Conservation (phyloP, 805 yeast species). For the Wickerhamiella occidentalis region DNA sequence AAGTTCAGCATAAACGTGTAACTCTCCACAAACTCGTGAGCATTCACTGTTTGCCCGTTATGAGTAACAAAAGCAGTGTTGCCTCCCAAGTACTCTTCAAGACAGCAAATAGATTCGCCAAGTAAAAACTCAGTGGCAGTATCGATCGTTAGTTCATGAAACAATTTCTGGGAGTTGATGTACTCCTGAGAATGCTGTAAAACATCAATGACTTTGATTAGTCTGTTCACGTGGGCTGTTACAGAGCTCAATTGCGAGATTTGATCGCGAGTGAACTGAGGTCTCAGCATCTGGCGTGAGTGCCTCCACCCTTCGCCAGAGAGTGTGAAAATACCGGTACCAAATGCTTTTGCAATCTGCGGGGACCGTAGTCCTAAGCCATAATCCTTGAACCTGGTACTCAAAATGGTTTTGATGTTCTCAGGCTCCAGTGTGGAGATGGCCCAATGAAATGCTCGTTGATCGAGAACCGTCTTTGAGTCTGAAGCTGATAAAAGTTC, state of each 20-base stretch:
- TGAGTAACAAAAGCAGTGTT: constrained; percentile 9
- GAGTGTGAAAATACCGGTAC: constrained; percentile 28
- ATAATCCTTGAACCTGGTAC: constrained; percentile 26
- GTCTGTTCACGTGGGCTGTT: constrained; percentile 15
- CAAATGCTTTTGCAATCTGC: constrained; percentile 21
- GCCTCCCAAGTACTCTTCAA: constrained; percentile 11
- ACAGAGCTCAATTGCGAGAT: constrained; percentile 13
- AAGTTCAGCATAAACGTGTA: constrained; percentile 20
- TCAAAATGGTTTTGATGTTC: constrained; percentile 26
- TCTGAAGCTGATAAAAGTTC: not conserved
- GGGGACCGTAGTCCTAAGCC: constrained; percentile 23
- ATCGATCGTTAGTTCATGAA: constrained; percentile 27
- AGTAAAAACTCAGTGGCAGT: constrained; percentile 29
- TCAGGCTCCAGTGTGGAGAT: constrained; percentile 25
- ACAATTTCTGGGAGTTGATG: constrained; percentile 24
- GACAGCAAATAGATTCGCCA: constrained; percentile 25
- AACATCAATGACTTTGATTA: constrained; percentile 14
- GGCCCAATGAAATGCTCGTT: constrained; percentile 29
- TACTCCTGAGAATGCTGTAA: not conserved
- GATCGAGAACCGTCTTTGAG: constrained; percentile 9
- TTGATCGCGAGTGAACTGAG: constrained; percentile 18
- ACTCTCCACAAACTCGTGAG: constrained; percentile 19
- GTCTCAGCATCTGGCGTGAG: constrained; percentile 26
- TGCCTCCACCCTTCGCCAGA: constrained; percentile 29
- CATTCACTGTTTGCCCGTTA: constrained; percentile 14